These are phyloP conservation scores for Berkeleyomyces rouxiae DNA, from an alignment of 2,329 filamentous ascomycete species.

Conservation along the genomic window DNA sequence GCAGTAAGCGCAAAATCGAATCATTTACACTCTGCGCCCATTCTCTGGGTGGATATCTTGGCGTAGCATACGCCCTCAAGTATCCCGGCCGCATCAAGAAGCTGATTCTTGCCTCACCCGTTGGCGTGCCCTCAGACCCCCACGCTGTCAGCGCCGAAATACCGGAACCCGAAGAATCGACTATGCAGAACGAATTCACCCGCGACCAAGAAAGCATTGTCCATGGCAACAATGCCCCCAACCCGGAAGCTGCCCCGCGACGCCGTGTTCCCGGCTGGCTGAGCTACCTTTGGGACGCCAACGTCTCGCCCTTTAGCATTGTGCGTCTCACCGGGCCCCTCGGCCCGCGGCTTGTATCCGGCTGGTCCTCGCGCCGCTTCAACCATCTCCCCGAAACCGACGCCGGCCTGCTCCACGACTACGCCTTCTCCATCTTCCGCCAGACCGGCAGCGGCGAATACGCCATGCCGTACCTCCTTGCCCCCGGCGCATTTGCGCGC, in stretches of 20 bases:
- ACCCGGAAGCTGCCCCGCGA: slow-evolving; percentile 22
- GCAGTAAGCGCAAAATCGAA: slow-evolving; percentile 72
- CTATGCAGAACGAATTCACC: slow-evolving; percentile 59
- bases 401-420: slow-evolving; percentile 73
- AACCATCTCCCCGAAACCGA: slow-evolving; percentile 70
- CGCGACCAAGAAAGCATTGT: slow-evolving; percentile 48
- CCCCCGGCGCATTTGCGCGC: slow-evolving; percentile 81
- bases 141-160: slow-evolving; percentile 69
- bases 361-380: slow-evolving; percentile 88
- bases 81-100: slow-evolving; percentile 93
- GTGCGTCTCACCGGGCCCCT: slow-evolving; percentile 78
- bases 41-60: slow-evolving; percentile 86
- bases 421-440: slow-evolving; percentile 86
- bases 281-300: slow-evolving; percentile 89
- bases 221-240: slow-evolving; percentile 20
- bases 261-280: slow-evolving; percentile 67
- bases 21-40: slow-evolving; percentile 88
- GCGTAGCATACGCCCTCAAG: slow-evolving; percentile 87
- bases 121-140: slow-evolving; percentile 87
- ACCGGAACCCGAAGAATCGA: slow-evolving; percentile 59
- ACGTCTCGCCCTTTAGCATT: slow-evolving; percentile 85
- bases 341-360: slow-evolving; percentile 79
- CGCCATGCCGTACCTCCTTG: slow-evolving; percentile 78
- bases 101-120: slow-evolving; percentile 83
- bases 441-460: slow-evolving; percentile 90